phyloP scores from a whole-genome alignment of 345 rosid species.

The Hirschfeldia incana region DNA sequence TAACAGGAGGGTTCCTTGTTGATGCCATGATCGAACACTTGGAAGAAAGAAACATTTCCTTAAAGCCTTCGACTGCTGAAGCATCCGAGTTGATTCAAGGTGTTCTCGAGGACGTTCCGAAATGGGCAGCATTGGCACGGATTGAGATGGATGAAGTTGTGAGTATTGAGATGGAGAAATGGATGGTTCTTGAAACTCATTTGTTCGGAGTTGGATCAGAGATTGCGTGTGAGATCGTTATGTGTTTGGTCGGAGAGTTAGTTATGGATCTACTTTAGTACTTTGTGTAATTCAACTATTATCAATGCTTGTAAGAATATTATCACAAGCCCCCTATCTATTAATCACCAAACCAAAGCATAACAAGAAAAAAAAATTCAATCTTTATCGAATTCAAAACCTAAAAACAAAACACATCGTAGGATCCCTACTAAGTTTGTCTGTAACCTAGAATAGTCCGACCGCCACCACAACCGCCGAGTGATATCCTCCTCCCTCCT shows the following conservation, averaged over 20 bases:
- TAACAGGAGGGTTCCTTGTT: slow-evolving; percentile 54
- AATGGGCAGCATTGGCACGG: slow-evolving; percentile 54
- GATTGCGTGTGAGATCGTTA: slow-evolving; percentile 58
- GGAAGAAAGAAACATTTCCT: slow-evolving; percentile 49
- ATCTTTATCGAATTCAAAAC: slow-evolving; percentile 21
- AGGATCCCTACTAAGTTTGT: slow-evolving; percentile 38
- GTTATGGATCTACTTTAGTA: slow-evolving; percentile 38
- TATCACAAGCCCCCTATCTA: background rate
- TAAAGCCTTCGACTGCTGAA: slow-evolving; percentile 40
- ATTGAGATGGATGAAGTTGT: slow-evolving; percentile 58
- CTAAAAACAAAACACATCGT: background rate
- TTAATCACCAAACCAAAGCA: slow-evolving; percentile 11
- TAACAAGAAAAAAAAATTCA: background rate
- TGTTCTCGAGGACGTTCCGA: slow-evolving; percentile 58
- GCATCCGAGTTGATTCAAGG: slow-evolving; percentile 49
- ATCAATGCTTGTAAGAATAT: background rate
- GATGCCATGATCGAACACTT: slow-evolving; percentile 73
- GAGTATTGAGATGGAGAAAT: slow-evolving; percentile 67
- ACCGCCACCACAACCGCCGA: slow-evolving; percentile 20
- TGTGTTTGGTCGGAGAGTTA: slow-evolving; percentile 59
- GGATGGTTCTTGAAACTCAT: slow-evolving; percentile 68
- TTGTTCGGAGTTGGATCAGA: slow-evolving; percentile 57
- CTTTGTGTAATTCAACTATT: background rate
- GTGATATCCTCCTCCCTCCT: slow-evolving; percentile 14
- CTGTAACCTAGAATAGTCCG: slow-evolving; percentile 52